Evolutionary conservation across 768 basidiomycete genomes (phyloP), one percentile per base, ranked within the genome.

Genomic region (Trametes sanguinea): DNA sequence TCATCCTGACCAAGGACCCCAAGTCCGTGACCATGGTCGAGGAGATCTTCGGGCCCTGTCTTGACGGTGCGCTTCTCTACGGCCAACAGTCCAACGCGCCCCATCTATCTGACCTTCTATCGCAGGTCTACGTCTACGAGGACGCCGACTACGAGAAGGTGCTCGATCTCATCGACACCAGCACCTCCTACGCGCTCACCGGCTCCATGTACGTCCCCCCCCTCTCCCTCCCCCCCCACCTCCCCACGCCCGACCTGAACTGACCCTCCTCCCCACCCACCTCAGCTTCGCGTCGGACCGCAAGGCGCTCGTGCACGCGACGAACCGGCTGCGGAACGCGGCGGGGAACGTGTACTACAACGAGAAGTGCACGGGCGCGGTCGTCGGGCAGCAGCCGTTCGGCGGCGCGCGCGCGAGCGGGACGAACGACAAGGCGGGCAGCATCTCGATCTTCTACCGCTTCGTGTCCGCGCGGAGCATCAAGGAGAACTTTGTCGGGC

Each of bases 301-400:
- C 67, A 80, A 84, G 30, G 94, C 89, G 6, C 84, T 98, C 58
- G 76, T 95, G 65, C 77, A 78, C 37, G 92, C 94, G 2, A 88
- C 93, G 45, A 89, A 90, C 77, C 83, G 82, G 57, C 83, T 99
- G 46, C 89, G 94, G 58, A 90, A 96, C 76, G 82, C 95, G 1
- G 93, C 97, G 3, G 97, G 97, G 2, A 99, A 98, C 74, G 87
- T 96, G 58, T 99, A 99, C 80, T 94, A 95, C 78, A 98, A 98
- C 75, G 95, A 98, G 68, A 95, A 96, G 75, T 98, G 94, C 76
- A 99, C 96, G 1, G 94, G 94, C 35, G 95, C 94, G n/a, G 92
- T 93, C 51, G 94, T 98, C 39, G 96, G 95, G 8, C 95, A 98
- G 74, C 95, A 99, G 76, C 96, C 97, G 10, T 99, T 99, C 72